Evolutionary conservation across 352 stramenopile genomes (phyloP), one percentile per base, ranked within the genome.

Genomic region (Globisporangium splendens): DNA sequence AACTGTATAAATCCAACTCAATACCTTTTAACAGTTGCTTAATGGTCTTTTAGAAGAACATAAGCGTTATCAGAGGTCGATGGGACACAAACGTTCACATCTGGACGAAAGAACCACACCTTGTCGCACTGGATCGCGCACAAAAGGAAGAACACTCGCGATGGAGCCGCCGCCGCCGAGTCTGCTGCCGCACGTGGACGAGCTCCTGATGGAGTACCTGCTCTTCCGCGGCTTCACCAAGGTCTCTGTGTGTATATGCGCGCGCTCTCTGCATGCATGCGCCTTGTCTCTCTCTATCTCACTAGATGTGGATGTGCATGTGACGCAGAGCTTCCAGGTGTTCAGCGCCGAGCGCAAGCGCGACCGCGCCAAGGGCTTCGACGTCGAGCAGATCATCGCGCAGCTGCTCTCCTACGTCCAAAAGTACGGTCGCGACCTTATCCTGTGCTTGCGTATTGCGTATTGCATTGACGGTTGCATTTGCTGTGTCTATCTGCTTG

Each of bases 191-290:
- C 82, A 89, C 63, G 81, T 93, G 53, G 84, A 91, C 56, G 84
- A 93, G 69, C 73, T 93, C 33, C 69, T 93, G 59, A 88, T 93
- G 75, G 84, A 93, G 69, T 93, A 93, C 62, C 65, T 93, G 50
- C 79, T 93, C 56, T 93, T 93, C 70, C 72, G 84, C 6, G 84
- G 84, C 38, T 93, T 93, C 64, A 91, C 84, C 24, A 91, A 91
- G 73, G 78, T 47, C 28, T 35, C 28, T 35, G 5, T 35, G 5
- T 35, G 5, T 35, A 35, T 8, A 35, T 5, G 24, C 24, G 24
- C 24, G 24, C 24, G 28, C 28, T 35, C 28, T 35, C n/a, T n/a
- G n/a, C n/a, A n/a, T n/a, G n/a, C n/a, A 46, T 0, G 15, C n/a
- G 4, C 17, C 28, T 21, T 15, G 4, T 4, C 47, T 52, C 12